Evolutionary conservation across 2,329 filamentous ascomycete species (phyloP), one percentile per base, ranked within the genome.

Genomic region (Colletotrichum camelliae): DNA sequence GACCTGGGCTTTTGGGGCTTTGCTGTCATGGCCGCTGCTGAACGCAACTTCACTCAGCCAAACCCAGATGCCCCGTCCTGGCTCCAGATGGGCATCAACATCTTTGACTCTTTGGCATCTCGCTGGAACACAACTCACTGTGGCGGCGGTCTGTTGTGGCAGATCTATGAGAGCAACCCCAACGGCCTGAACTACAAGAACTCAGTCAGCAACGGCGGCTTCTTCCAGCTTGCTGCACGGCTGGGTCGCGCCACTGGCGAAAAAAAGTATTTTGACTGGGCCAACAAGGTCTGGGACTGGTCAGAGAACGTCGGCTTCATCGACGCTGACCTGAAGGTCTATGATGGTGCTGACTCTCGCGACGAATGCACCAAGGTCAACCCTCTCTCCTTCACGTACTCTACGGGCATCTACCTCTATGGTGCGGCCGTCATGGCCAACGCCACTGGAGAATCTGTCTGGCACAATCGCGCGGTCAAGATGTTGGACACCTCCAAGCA

Each of bases 171-270:
- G 2, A 91, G 90, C 79, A 96, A 97, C 82, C 86, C 87, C 62
- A 92, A 92, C 77, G 95, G 95, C 16, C 93, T 96, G 82, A 89
- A 92, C 80, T 97, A 97, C 89, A 97, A 96, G 85, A 96, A 96
- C 86, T 90, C 92, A 18, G 91, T 96, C 79, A 93, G 93, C 77
- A 97, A 97, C 83, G 95, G 94, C 57, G 93, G 92, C n/a, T 92
- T 97, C 82, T 96, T 97, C 84, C 93, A 96, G 80, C 88, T 98
- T 15, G 93, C 93, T 5, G 94, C 95, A 1, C 93, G 95, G 21
- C 88, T 96, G 16, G 94, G 93, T 31, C 91, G 93, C 62, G 92
- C 91, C 75, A 94, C 93, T 0, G 91, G 91, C 18, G 93, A 94
- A 80, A 83, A 89, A 66, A 93, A 90, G 0, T 94, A 94, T 79